A percentile compares a stretch with the other conserved stretches of the same genome.
Conservation (phyloP, 768 basidiomycete genomes). For the Phlebiopsis flavidoalba region DNA sequence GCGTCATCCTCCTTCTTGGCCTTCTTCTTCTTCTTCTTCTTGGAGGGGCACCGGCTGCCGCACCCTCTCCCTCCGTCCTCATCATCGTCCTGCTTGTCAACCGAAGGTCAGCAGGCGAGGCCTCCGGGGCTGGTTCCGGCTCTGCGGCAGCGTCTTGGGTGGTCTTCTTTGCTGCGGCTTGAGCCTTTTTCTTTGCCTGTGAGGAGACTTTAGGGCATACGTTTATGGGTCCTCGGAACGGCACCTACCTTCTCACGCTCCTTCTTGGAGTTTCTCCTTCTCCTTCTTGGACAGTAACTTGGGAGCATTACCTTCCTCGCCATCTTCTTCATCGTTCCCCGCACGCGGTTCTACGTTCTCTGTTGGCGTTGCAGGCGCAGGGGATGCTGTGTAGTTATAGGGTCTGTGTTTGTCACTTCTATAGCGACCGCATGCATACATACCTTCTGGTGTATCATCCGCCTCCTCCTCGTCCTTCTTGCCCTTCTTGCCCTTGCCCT, state of each 20-base stretch:
- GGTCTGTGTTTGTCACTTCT: background rate
- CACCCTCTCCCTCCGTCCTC: slow-evolving; percentile 68
- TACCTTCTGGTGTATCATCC: slow-evolving; percentile 25
- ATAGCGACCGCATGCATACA: background rate
- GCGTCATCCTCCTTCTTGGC: slow-evolving; percentile 69
- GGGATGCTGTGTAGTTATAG: slow-evolving; percentile 3
- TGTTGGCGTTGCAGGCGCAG: slow-evolving; percentile 12
- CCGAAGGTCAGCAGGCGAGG: slow-evolving; percentile 18
- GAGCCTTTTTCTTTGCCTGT: slow-evolving; percentile 93
- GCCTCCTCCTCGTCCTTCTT: slow-evolving; percentile 39
- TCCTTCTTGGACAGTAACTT: slow-evolving; percentile 90
- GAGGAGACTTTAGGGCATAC: background rate
- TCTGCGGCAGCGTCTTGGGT: slow-evolving; percentile 13
- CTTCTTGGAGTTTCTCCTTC: slow-evolving; percentile 96
- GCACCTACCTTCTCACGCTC: slow-evolving; percentile 82
- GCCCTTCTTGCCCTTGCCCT: slow-evolving; percentile 28
- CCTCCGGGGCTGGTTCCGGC: background rate
- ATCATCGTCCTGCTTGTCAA: slow-evolving; percentile 27
- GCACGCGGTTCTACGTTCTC: slow-evolving; percentile 15
- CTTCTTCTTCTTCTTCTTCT: slow-evolving; percentile 85
- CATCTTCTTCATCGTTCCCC: slow-evolving; percentile 30
- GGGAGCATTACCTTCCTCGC: slow-evolving; percentile 46
- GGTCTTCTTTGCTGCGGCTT: slow-evolving; percentile 80
- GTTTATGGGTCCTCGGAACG: background rate
- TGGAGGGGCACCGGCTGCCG: slow-evolving; percentile 51